These are phyloP conservation scores for Lachnellula occidentalis DNA, from an alignment of 2,329 filamentous ascomycete genomes.

Conservation along the genomic window DNA sequence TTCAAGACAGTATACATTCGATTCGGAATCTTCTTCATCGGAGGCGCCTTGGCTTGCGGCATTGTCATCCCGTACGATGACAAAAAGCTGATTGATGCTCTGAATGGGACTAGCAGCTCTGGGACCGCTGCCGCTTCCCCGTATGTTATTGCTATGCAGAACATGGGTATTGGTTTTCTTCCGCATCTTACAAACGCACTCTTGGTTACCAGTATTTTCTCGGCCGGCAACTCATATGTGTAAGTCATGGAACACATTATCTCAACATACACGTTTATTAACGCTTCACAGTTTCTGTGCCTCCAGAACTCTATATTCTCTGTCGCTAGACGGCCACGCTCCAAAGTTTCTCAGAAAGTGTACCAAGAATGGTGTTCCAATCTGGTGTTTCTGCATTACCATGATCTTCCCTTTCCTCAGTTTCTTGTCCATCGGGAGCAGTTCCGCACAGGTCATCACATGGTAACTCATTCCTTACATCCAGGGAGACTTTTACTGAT, in stretches of 20 bases:
- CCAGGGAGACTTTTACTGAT: background rate
- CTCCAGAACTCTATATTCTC: slow-evolving; percentile 63
- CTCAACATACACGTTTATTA: background rate
- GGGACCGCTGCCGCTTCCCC: slow-evolving; percentile 37
- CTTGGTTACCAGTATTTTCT: slow-evolving; percentile 61
- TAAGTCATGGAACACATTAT: slow-evolving; percentile 1
- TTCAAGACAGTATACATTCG: slow-evolving; percentile 72
- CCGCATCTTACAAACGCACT: slow-evolving; percentile 63
- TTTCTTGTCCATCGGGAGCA: slow-evolving; percentile 61
- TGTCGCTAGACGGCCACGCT: slow-evolving; percentile 61
- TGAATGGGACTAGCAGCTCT: slow-evolving; percentile 40
- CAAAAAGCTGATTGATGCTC: slow-evolving; percentile 40
- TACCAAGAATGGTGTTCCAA: slow-evolving; percentile 50
- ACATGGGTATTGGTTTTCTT: slow-evolving; percentile 57
- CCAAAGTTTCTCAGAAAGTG: slow-evolving; percentile 56
- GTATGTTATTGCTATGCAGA: slow-evolving; percentile 56
- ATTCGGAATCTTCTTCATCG: slow-evolving; percentile 64
- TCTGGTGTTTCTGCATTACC: slow-evolving; percentile 60
- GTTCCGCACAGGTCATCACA: slow-evolving; percentile 33
- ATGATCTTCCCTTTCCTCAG: slow-evolving; percentile 64
- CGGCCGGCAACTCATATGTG: slow-evolving; percentile 54
- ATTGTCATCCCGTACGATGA: slow-evolving; percentile 64
- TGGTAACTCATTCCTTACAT: slow-evolving; percentile 21
- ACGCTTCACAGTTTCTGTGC: slow-evolving; percentile 46
- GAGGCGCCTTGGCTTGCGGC: slow-evolving; percentile 60